These are phyloP conservation scores for Cordyceps javanica DNA, from an alignment of 2,329 filamentous ascomycete species.

Conservation along the genomic window DNA sequence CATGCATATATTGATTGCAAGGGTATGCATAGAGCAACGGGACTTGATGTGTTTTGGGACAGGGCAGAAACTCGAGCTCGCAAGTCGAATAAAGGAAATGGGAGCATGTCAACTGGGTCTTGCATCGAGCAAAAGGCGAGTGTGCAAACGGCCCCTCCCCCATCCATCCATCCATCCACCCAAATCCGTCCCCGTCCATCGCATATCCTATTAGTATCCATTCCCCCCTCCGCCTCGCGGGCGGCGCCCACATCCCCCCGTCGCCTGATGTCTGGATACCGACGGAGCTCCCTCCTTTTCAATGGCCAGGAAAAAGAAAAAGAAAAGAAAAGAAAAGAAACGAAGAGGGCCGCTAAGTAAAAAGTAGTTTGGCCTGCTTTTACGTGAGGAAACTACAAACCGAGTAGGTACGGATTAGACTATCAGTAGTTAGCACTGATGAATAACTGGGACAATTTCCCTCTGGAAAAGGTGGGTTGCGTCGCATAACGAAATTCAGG, in stretches of 20 bases:
- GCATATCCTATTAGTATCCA: too few species aligned
- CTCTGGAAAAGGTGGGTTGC: neutral
- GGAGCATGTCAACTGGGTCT: neutral
- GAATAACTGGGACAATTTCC: neutral
- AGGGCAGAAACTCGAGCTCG: neutral
- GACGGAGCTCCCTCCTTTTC: neutral
- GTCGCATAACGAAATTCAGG: neutral
- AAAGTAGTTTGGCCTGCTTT: too few species aligned
- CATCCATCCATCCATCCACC: too few species aligned
- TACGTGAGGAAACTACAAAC: too few species aligned
- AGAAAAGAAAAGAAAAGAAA: too few species aligned
- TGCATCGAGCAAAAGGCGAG: too few species aligned
- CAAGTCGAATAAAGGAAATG: neutral
- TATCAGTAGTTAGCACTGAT: too few species aligned
- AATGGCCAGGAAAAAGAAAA: neutral
- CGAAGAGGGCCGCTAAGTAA: neutral
- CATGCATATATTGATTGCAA: neutral
- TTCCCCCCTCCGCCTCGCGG: too few species aligned
- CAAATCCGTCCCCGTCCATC: neutral
- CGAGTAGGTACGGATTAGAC: neutral
- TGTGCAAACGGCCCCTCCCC: too few species aligned
- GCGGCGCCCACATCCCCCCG: neutral
- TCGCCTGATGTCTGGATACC: neutral
- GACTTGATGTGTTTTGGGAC: neutral
- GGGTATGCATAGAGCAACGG: neutral